Base-by-base conservation (phyloP, 1,139 yeast genomes). In the Blastobotrys persicus region DNA sequence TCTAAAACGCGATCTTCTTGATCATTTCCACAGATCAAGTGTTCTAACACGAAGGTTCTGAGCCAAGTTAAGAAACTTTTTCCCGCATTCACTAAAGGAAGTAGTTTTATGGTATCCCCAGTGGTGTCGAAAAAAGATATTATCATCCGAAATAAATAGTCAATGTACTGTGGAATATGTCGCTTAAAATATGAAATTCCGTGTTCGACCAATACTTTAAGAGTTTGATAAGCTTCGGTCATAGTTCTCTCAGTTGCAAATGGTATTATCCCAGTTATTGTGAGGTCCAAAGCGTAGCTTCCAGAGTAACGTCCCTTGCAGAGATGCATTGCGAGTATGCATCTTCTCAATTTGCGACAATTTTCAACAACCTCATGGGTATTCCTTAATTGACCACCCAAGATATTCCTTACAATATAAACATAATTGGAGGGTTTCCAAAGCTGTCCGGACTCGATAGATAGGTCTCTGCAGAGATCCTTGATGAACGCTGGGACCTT, bases 281-380 rank as follows among this genome's bases (percentile, higher is more conserved):
- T 41, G 13, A 55, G 19, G 37, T 53, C 55, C 16, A 51, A 45
- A 1, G 52, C 41, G 37, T 55, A 55, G 5, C 53, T 54, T 19
- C 14, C 26, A 9, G 40, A 40, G 19, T 40, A 26, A 14, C 34
- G 26, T 5, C 26, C 32, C 2, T 16, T 35, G 11, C 38, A 33
- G 1, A 48, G 17, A 7, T 35, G 18, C 19, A 54, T 38, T 28
- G 50, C 28, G 17, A 54, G 38, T 2, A 50, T 16, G 20, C 51
- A 44, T 7, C 55, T 31, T 26, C 57, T 31, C 37, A 52, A 5
- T 5, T 32, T 28, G 31, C 46, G 14, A 16, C 42, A 43, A 32
- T 45, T 46, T n/a, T 52, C 50, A 20, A 45, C 39, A n/a, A 23
- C 9, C 4, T 47, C 47, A 20, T 45, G 33, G 13, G 20, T 11